Evolutionary conservation across 2,329 filamentous ascomycete genomes (phyloP), one percentile per base, ranked within the genome.

Genomic region (Atkinsonella texensis): DNA sequence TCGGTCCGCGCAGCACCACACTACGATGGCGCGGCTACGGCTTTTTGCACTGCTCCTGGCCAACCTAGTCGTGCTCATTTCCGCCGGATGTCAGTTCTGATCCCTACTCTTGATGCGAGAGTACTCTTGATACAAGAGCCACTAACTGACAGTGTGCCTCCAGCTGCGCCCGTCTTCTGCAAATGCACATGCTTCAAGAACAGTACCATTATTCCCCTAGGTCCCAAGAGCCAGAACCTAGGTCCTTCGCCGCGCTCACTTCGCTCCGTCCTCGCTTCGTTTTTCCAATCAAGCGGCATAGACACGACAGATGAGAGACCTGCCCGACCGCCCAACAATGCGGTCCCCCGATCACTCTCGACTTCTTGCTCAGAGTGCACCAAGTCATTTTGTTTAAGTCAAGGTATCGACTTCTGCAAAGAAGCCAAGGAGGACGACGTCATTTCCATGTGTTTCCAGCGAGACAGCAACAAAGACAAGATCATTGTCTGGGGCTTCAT

Each of bases 171-270:
- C 17, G 79, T 77, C 2, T 84, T 84, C 64, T 84, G 81, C 73
- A 84, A 84, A 73, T 84, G 81, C 69, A 84, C 79, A 58, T 84
- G 81, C 69, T 82, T 82, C 70, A 79, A 78, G 59, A 84, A 84
- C 70, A 81, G 77, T 72, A 84, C 80, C 57, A 81, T 84, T 60
- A 81, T 84, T 61, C 73, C 76, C 13, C 73, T 83, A 10, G 76
- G 73, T n/a, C 73, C 75, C 15, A 54, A 56, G 20, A 52, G 57
- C 3, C 66, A 72, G 53, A 59, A 66, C 49, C 50, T 58, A 50
- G 56, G 60, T 59, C 55, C 63, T 55, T 53, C 63, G 57, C 55
- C 59, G 8, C 43, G 56, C 8, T 52, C 54, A 2, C 53, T 60
- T 35, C 60, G 49, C 38, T 60, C 54, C 54, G 33, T 59, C 54